A percentile compares a stretch with the other conserved stretches of the same genome.
Conservation (phyloP, 1,284 basidiomycete genomes). For the Ceratobasidium sp. region DNA sequence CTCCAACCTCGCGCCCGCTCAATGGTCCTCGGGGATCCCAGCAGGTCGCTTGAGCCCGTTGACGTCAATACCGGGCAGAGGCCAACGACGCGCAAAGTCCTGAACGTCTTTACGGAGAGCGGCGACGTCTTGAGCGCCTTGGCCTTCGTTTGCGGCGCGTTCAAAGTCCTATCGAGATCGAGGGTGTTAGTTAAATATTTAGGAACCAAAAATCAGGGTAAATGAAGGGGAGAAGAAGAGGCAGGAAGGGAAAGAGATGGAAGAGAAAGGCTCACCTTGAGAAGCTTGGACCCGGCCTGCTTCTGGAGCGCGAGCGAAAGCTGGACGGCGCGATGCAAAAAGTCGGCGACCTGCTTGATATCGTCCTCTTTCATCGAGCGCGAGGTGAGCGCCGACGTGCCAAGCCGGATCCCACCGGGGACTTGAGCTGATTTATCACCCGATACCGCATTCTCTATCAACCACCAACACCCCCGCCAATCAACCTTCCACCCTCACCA, state of each 20-base stretch:
- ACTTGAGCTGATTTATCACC: slow-evolving; percentile 94
- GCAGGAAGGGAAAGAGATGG: too few species aligned
- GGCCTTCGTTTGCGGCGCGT: slow-evolving; percentile 81
- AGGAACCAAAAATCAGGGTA: too few species aligned
- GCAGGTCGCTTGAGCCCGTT: slow-evolving; percentile 58
- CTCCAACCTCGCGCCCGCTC: neutral
- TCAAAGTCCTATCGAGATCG: slow-evolving; percentile 76
- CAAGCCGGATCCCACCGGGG: slow-evolving; percentile 97
- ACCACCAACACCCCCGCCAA: too few species aligned
- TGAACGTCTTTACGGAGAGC: slow-evolving; percentile 81
- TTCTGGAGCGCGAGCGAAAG: slow-evolving; percentile 89
- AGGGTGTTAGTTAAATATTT: neutral
- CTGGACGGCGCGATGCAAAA: slow-evolving; percentile 93
- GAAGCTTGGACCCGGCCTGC: slow-evolving; percentile 93
- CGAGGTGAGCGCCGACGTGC: slow-evolving; percentile 94
- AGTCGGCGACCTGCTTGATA: slow-evolving; percentile 87
- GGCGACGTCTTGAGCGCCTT: slow-evolving; percentile 78
- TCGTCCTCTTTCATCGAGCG: slow-evolving; percentile 93
- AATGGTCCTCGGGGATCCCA: slow-evolving; percentile 42
- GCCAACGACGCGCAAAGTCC: slow-evolving; percentile 87
- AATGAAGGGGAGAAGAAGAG: too few species aligned
- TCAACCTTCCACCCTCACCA: too few species aligned
- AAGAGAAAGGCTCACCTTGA: slow-evolving; percentile 67
- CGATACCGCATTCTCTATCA: slow-evolving; percentile 91
- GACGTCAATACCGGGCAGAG: slow-evolving; percentile 91